Evolutionary conservation across 2,329 filamentous ascomycete species (phyloP).

Genomic region (Fusarium armeniacum): DNA sequence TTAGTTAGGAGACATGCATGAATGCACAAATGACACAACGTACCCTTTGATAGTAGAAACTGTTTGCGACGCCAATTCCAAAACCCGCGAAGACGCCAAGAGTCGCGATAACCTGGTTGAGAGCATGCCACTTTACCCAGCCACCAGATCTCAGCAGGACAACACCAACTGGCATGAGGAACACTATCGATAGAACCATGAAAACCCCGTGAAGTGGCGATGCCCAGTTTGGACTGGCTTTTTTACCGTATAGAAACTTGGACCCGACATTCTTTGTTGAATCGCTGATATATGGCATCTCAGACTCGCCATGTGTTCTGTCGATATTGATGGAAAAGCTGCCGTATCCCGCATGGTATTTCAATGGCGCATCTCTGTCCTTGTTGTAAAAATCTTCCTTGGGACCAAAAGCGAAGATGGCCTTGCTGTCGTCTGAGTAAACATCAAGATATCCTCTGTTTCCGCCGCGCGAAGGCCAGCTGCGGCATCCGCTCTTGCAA

Average conservation of each 20-base stretch:
- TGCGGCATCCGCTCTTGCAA: slow-evolving; percentile 66
- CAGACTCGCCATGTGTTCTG: slow-evolving; percentile 63
- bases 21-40: slow-evolving; percentile 20
- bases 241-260: slow-evolving; percentile 50
- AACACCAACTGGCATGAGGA: slow-evolving; percentile 69
- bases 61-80: slow-evolving; percentile 66
- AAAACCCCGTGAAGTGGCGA: slow-evolving; percentile 62
- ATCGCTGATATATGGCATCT: slow-evolving; percentile 56
- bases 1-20: slow-evolving; percentile 29
- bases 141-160: slow-evolving; percentile 66
- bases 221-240: slow-evolving; percentile 56
- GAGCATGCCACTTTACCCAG: slow-evolving; percentile 67
- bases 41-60: slow-evolving; percentile 69
- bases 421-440: slow-evolving; percentile 61
- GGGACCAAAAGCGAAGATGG: slow-evolving; percentile 70
- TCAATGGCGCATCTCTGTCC: slow-evolving; percentile 60
- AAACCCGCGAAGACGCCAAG: slow-evolving; percentile 64
- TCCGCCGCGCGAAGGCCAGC: slow-evolving; percentile 58
- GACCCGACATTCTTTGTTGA: slow-evolving; percentile 56
- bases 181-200: slow-evolving; percentile 70
- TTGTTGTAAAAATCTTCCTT: slow-evolving; percentile 60
- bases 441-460: slow-evolving; percentile 63
- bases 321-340: slow-evolving; percentile 69
- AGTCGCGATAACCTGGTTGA: slow-evolving; percentile 66
- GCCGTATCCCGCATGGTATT: slow-evolving; percentile 68